These are phyloP conservation scores for Falciphora oryzae DNA, from an alignment of 2,329 filamentous ascomycete species.

Conservation along the genomic window DNA sequence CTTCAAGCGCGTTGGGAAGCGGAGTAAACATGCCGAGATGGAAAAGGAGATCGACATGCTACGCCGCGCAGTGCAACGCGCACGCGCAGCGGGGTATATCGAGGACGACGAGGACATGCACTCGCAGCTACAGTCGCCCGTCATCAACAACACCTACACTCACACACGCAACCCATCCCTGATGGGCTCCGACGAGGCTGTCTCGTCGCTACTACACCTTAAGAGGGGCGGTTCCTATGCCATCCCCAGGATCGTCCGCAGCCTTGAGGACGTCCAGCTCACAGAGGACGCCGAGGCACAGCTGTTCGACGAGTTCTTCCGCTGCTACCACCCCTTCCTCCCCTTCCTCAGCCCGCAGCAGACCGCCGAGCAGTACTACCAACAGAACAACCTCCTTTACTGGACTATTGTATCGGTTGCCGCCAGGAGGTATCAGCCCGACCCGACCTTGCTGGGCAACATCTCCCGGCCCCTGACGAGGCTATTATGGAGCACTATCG, in stretches of 20 bases:
- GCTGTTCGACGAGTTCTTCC: slow-evolving; percentile 71
- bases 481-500: slow-evolving; percentile 71
- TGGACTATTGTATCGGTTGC: slow-evolving; percentile 78
- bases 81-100: slow-evolving; percentile 52
- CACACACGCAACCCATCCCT: slow-evolving; percentile 58
- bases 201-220: slow-evolving; percentile 59
- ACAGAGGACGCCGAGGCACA: slow-evolving; percentile 57
- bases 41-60: slow-evolving; percentile 72
- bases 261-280: slow-evolving; percentile 58
- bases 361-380: slow-evolving; percentile 67
- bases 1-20: slow-evolving; percentile 77
- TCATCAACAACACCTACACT: slow-evolving; percentile 50
- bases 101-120: slow-evolving; percentile 45
- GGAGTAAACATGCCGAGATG: slow-evolving; percentile 80
- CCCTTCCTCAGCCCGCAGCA: slow-evolving; percentile 65
- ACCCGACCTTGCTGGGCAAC: slow-evolving; percentile 59
- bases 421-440: slow-evolving; percentile 61
- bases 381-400: slow-evolving; percentile 75
- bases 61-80: slow-evolving; percentile 54
- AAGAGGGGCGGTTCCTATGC: slow-evolving; percentile 60
- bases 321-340: slow-evolving; percentile 69
- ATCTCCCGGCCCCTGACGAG: slow-evolving; percentile 64
- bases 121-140: slow-evolving; percentile 52
- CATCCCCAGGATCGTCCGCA: slow-evolving; percentile 52
- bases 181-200: slow-evolving; percentile 64